phyloP scores from a whole-genome alignment of 352 stramenopile genomes.

The Peronosclerospora sorghi region DNA sequence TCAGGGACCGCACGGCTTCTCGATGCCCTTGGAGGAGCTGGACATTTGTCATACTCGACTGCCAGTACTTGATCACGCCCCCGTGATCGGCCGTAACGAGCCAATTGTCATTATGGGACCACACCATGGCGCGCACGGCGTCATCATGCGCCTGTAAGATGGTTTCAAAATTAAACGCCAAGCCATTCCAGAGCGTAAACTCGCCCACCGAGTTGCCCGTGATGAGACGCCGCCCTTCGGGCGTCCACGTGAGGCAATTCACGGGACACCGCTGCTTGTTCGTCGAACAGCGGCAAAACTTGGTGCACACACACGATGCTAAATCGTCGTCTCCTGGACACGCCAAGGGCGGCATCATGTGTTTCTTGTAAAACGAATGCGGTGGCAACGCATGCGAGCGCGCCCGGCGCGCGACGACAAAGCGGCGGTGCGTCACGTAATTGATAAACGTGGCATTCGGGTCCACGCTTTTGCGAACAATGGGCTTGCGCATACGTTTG shows the following conservation, averaged over 20 bases:
- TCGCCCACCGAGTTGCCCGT: slow-evolving; percentile 95
- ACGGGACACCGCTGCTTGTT: slow-evolving; percentile 89
- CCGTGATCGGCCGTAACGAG: slow-evolving; percentile 85
- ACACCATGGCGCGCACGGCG: slow-evolving; percentile 84
- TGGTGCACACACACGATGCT: slow-evolving; percentile 71
- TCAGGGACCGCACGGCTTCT: slow-evolving; percentile 90
- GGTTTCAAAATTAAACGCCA: slow-evolving; percentile 96
- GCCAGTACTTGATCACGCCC: slow-evolving; percentile 89
- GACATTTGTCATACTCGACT: slow-evolving; percentile 85
- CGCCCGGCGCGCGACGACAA: slow-evolving; percentile 38
- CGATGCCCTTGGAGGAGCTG: slow-evolving; percentile 77
- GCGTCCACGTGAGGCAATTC: slow-evolving; percentile 93
- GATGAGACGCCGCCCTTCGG: slow-evolving; percentile 89
- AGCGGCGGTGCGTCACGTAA: slow-evolving; percentile 67
- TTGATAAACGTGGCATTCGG: slow-evolving; percentile 80
- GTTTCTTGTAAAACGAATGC: slow-evolving; percentile 78
- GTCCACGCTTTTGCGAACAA: slow-evolving; percentile 81
- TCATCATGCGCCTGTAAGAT: slow-evolving; percentile 90
- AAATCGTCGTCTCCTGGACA: slow-evolving; percentile 56
- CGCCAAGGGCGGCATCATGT: slow-evolving; percentile 66
- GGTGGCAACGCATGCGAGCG: slow-evolving; percentile 46
- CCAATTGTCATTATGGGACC: slow-evolving; percentile 86
- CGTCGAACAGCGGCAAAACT: slow-evolving; percentile 81
- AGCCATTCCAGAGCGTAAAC: slow-evolving; percentile 97
- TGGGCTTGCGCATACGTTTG: slow-evolving; percentile 81